Evolutionary conservation across 2,329 filamentous ascomycete genomes (phyloP), one percentile per base, ranked within the genome.

Genomic region (Diaporthe caulivora): DNA sequence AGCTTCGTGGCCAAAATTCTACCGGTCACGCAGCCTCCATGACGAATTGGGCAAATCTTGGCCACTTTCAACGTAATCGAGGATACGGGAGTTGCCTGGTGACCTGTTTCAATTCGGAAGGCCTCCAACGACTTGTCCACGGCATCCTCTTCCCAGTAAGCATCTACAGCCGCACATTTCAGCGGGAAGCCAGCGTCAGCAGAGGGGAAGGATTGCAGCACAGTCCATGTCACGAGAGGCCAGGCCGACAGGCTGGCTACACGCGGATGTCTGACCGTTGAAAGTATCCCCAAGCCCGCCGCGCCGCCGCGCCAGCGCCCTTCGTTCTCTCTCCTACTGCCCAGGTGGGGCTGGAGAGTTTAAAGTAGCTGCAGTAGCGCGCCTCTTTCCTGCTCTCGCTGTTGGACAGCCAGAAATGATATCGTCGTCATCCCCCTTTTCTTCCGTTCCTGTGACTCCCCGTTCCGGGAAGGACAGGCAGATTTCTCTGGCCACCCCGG

Each of bases 281-380:
- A 44, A n/a, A 24, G n/a, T 31, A 26, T 37, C 40, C 62, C 62
- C 44, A 51, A 65, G 62, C 62, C 62, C 60, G 42, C 54, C 29
- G 54, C 54, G 37, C 11, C 44, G 26, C 60, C 54, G 68, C 42
- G 31, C 68, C 70, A 62, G 40, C 44, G 37, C 6, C 54, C 21
- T 18, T 34, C n/a, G 34, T 26, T n/a, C 5, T 29, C 47, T 2
- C n/a, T 53, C 49, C 49, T 44, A n/a, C 55, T 47, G 21, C 40
- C 53, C 51, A 69, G 62, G 60, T 40, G 71, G 62, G 71, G 62
- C 71, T 72, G 54, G 55, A 69, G 71, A 72, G 42, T 51, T 67
- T 72, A 69, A 51, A 60, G 62, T 69, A 67, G 60, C 44, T 72
- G 71, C 71, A 72, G 71, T 72, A 72, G 71, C 71, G 62, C 53